Evolutionary conservation across 2,329 filamentous ascomycete species (phyloP), one percentile per base, ranked within the genome.

Genomic region (Parascedosporium putredinis): DNA sequence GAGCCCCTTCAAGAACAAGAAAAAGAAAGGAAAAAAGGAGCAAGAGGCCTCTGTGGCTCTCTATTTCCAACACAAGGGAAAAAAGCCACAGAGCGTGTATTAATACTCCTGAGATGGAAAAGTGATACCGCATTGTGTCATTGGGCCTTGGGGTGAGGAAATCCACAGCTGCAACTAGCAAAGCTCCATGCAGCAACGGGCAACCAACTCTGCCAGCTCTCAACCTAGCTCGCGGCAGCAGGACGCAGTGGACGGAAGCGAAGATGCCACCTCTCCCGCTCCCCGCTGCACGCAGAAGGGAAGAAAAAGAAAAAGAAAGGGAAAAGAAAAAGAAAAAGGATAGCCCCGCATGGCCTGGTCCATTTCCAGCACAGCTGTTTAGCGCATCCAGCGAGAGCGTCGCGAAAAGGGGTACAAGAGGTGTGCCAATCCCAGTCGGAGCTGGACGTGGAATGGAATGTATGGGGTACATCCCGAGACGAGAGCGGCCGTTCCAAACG

Each of bases 361-460:
- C n/a, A n/a, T n/a, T n/a, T 38, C 14, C 36, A 34, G 22, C 45
- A 36, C 24, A 25, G 29, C 22, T 48, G 10, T 18, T 18, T n/a
- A 40, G 36, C 22, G 36, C 22, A 18, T n/a, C 22, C n/a, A 40
- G n/a, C 8, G 36, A 40, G n/a, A 10, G 22, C 10, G 36, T 40
- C 36, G 36, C 36, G 36, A 40, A 40, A 40, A 40, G 27, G 31
- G 47, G 47, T 50, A 50, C 47, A 38, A 50, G 25, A 8, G 18
- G 9, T n/a, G n/a, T 16, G 12, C 14, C 25, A 16, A 14, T 18
- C 27, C 27, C 34, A 33, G 36, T 25, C 16, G 29, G n/a, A 44
- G 36, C 38, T 50, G 47, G n/a, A 18, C 36, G 40, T 44, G 47
- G 44, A 29, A 50, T 50, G 44, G 47, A 24, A 45, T 50, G 47